A percentile compares a stretch with the other conserved stretches of the same genome.
Conservation (phyloP, 192 early-diverging fungal genomes). For the Diversispora eburnea region DNA sequence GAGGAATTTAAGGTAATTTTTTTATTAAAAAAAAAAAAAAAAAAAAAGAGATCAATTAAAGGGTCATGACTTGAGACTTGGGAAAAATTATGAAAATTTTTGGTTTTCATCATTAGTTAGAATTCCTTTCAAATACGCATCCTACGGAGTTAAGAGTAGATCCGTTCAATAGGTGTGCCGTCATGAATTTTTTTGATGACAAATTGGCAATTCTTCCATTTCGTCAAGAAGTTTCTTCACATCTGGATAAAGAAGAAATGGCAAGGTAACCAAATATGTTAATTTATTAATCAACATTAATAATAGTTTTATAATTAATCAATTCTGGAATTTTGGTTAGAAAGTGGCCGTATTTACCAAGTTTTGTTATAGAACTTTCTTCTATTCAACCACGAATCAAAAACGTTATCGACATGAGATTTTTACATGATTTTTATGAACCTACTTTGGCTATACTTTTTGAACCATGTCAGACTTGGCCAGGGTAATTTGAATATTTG, state of each 20-base stretch:
- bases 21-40: not conserved
- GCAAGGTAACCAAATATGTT: conserved; percentile 41
- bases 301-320: not conserved
- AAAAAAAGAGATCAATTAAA: not conserved
- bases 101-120: conserved; percentile 45
- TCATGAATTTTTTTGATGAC: conserved; percentile 84
- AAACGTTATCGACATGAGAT: conserved; percentile 85
- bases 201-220: conserved; percentile 89
- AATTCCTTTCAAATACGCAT: conserved; percentile 59
- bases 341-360: conserved; percentile 61
- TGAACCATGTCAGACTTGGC: conserved; percentile 82
- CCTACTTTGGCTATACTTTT: conserved; percentile 94
- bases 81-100: not conserved
- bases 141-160: conserved; percentile 70
- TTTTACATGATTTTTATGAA: conserved; percentile 87
- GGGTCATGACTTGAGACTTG: not conserved
- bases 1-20: conserved; percentile 73
- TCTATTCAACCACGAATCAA: conserved; percentile 58
- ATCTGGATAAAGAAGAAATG: conserved; percentile 55
- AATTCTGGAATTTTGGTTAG: conserved; percentile 22
- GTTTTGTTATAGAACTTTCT: conserved; percentile 70
- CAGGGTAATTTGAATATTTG: conserved; percentile 53
- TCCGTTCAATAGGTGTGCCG: conserved; percentile 84
- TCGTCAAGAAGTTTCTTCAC: conserved; percentile 56
- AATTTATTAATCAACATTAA: not conserved